These are phyloP conservation scores for Gentiana macrophylla DNA, from an alignment of 257 asterid genomes.

Conservation along the genomic window DNA sequence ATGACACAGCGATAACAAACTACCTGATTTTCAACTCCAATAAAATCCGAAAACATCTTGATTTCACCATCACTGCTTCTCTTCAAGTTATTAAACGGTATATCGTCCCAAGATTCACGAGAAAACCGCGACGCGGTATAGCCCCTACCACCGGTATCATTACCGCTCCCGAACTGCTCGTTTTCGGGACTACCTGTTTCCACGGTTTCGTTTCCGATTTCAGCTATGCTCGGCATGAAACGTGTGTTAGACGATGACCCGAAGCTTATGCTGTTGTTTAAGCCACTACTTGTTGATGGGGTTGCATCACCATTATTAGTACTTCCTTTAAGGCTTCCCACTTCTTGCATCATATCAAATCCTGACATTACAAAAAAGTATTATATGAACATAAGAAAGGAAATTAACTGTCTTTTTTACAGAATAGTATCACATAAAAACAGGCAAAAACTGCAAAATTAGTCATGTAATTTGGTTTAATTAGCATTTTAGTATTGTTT, in stretches of 20 bases:
- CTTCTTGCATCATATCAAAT: slow-evolving; percentile 51
- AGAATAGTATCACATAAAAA: not conserved
- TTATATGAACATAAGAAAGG: not conserved
- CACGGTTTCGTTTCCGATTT: slow-evolving; percentile 23
- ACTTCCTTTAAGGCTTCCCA: slow-evolving; percentile 43
- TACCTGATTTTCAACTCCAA: slow-evolving; percentile 44
- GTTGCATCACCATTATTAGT: slow-evolving; percentile 23
- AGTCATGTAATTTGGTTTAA: no score
- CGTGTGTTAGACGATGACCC: slow-evolving; percentile 40
- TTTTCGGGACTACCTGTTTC: slow-evolving; percentile 21
- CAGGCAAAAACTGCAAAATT: not conserved
- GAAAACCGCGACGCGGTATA: slow-evolving; percentile 21
- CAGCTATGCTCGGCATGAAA: slow-evolving; percentile 86
- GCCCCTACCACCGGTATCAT: slow-evolving; percentile 17
- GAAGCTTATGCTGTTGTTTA: slow-evolving; percentile 43
- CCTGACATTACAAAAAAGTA: slow-evolving; percentile 28
- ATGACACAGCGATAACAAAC: no score
- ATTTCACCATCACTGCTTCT: slow-evolving; percentile 53
- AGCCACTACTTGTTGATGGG: slow-evolving; percentile 27
- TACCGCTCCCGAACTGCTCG: slow-evolving; percentile 16
- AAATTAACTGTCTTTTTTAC: not conserved
- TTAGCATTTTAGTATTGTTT: no score
- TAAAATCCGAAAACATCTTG: slow-evolving; percentile 44
- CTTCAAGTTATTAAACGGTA: slow-evolving; percentile 42
- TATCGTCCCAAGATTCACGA: slow-evolving; percentile 47